Percentiles rank a stretch among this genome's conserved stretches.
Conservation (phyloP, 2,329 filamentous ascomycete genomes). For the Arachnomyces sp. region DNA sequence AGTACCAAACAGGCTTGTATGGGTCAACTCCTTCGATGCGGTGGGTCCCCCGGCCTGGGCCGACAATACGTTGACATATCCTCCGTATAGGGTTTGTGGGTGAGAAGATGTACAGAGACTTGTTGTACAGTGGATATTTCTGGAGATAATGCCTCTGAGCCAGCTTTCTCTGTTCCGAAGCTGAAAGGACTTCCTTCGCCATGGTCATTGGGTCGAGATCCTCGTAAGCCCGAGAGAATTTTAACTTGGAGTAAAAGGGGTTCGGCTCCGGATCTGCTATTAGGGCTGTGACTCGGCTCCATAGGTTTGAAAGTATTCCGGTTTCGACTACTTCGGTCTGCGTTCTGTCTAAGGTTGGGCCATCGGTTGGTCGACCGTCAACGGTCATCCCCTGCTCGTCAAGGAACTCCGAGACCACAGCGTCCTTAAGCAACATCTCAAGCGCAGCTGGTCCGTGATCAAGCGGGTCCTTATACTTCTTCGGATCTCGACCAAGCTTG, state of each 20-base stretch:
- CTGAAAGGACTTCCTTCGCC: slow-evolving; percentile 81
- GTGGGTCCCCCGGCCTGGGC: slow-evolving; percentile 77
- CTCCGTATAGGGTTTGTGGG: slow-evolving; percentile 70
- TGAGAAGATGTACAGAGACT: slow-evolving; percentile 76
- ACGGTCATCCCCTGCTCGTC: slow-evolving; percentile 54
- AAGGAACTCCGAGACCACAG: slow-evolving; percentile 87
- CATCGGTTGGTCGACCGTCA: slow-evolving; percentile 23
- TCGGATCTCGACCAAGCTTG: slow-evolving; percentile 54
- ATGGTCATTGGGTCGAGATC: slow-evolving; percentile 76
- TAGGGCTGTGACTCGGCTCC: slow-evolving; percentile 50
- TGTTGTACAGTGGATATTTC: slow-evolving; percentile 85
- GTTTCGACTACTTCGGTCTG: slow-evolving; percentile 42
- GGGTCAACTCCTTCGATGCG: slow-evolving; percentile 85
- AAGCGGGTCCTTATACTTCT: slow-evolving; percentile 64
- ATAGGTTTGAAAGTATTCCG: slow-evolving; percentile 52
- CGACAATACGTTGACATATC: slow-evolving; percentile 81
- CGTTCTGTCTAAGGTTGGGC: slow-evolving; percentile 19
- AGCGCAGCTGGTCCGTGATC: slow-evolving; percentile 87
- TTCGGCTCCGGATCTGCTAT: slow-evolving; percentile 70
- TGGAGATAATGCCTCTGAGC: slow-evolving; percentile 86
- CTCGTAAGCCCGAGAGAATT: slow-evolving; percentile 62
- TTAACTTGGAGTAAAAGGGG: slow-evolving; percentile 83
- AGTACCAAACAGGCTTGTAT: slow-evolving; percentile 83
- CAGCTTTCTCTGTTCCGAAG: slow-evolving; percentile 71
- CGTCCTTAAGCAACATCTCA: slow-evolving; percentile 94